Base-by-base conservation (phyloP, 495 filamentous ascomycete species). In the Usnea hakonensis region DNA sequence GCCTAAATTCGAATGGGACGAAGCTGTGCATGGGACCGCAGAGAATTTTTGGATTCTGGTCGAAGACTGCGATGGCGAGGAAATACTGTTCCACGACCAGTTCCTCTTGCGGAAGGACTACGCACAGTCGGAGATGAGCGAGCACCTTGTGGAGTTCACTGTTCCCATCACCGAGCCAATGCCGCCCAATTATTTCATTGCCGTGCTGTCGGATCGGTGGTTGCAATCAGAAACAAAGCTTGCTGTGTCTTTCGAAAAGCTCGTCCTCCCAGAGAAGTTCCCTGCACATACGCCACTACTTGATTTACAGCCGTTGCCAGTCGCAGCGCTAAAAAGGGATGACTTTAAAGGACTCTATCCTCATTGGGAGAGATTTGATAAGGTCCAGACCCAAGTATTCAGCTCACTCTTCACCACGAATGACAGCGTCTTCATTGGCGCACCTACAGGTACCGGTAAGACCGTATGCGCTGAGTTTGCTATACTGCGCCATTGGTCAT, bases 111-210 rank as follows among this genome's bases (percentile, higher is more conserved):
- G 91, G 14, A 88, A 85, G 65, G 88, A 94, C 62, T 95, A 94
- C 72, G 92, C 91, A 14, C 73, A 82, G 55, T 79, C 86, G 1
- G 86, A 90, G 63, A 82, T 83, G 78, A 97, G 95, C 65, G 94
- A 97, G 72, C 94, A 99, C 69, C 75, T 96, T n/a, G 87, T 99
- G 37, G 94, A 97, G 63, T 96, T 99, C 69, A 97, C 95, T 0
- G 93, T 97, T 7, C 87, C 94, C 1, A 94, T 99, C 66, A 89
- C 90, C 3, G 94, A 99, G 68, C 94, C 94, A 1, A 96, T 97
- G 90, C 95, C 94, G 7, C 94, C 94, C 0, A 95, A 97, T 69
- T 97, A 97, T 75, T 99, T 99, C 76, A 90, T 99, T 69, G 90
- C 90, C 1, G 80, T 97, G 59, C 78, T 95, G 19, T 97, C 92